These are phyloP conservation scores for Raddia guianensis DNA, from an alignment of 176 grass and related monocot species.

Conservation along the genomic window DNA sequence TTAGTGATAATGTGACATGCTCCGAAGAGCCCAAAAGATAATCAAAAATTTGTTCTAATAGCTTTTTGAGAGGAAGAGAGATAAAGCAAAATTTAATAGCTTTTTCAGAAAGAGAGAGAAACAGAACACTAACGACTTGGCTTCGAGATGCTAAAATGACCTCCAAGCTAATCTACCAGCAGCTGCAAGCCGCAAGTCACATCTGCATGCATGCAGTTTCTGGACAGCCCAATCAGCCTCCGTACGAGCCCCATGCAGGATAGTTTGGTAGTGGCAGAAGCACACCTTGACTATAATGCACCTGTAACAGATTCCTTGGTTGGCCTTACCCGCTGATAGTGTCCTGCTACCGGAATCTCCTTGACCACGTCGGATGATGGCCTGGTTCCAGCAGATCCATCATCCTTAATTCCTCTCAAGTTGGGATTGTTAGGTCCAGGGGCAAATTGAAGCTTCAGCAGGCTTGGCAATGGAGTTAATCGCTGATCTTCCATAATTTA, in stretches of 20 bases:
- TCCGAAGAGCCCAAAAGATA: no score
- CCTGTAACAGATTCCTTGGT: constrained; percentile 10
- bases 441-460: constrained; percentile 6
- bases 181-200: not conserved
- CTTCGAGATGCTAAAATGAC: no score
- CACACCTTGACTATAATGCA: not conserved
- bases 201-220: not conserved
- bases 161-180: no score
- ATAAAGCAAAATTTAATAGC: no score
- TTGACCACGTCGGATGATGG: not conserved
- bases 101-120: no score
- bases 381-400: not conserved
- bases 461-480: constrained; percentile 1
- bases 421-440: constrained; percentile 21
- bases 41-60: no score
- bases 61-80: no score
- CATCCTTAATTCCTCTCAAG: not conserved
- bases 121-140: no score
- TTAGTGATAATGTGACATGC: no score
- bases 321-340: not conserved
- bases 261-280: not conserved
- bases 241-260: not conserved
- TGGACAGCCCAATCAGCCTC: not conserved
- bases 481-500: not conserved
- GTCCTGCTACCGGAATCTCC: not conserved